Conservation (phyloP, 179 eudicot genomes). For the Spergularia azorica region DNA sequence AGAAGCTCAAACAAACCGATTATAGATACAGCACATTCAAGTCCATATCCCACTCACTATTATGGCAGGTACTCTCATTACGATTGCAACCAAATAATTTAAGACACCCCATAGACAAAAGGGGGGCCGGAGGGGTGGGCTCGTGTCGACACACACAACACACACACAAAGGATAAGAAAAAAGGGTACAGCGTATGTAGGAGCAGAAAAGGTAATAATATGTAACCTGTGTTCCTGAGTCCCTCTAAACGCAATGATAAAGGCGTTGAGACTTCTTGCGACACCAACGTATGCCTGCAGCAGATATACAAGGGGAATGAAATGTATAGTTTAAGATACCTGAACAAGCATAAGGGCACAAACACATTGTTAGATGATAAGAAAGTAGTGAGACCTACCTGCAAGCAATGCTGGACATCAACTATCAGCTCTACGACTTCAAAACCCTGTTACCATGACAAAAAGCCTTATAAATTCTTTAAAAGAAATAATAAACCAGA, state of each 20-base stretch:
- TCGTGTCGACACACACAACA: not conserved
- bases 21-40: no score
- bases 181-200: not conserved
- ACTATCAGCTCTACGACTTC: conserved; percentile 88
- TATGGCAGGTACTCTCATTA: not conserved
- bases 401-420: conserved; percentile 86
- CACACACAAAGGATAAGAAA: no score
- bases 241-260: conserved; percentile 90
- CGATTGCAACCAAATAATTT: not conserved
- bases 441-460: conserved; percentile 61
- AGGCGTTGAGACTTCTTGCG: conserved; percentile 74
- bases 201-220: conserved; percentile 9
- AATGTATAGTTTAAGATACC: not conserved
- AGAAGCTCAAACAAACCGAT: no score
- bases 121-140: not conserved
- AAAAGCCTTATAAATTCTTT: not conserved
- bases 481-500: not conserved
- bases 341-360: not conserved
- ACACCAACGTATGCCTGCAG: conserved; percentile 94
- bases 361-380: not conserved
- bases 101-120: not conserved
- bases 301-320: conserved; percentile 11
- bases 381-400: conserved; percentile 47
- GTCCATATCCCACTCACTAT: not conserved
- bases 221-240: conserved; percentile 86